phyloP scores from a whole-genome alignment of 306 rosid genomes.

The Sicyos baderoa region DNA sequence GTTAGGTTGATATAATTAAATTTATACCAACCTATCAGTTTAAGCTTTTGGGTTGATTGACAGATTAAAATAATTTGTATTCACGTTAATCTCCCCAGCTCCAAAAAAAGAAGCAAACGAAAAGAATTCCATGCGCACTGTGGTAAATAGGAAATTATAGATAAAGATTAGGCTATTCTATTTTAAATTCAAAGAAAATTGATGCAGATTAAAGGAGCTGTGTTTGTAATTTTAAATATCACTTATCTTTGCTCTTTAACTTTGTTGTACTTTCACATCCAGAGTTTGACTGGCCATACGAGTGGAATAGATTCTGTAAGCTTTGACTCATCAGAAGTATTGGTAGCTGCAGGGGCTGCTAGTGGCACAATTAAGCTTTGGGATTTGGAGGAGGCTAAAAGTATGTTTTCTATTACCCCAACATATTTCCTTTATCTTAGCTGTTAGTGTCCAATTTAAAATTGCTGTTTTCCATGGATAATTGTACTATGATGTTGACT shows the following conservation, averaged over 20 bases:
- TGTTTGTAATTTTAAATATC: not conserved
- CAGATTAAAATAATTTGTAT: too few species aligned
- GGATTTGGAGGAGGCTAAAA: slow-evolving; percentile 98
- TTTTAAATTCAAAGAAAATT: too few species aligned
- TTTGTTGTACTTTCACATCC: slow-evolving; percentile 32
- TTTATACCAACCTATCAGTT: too few species aligned
- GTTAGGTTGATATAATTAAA: too few species aligned
- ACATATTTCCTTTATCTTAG: not conserved
- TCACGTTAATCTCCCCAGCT: not conserved
- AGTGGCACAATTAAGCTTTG: slow-evolving; percentile 97
- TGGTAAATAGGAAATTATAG: not conserved
- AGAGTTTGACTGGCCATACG: slow-evolving; percentile 96
- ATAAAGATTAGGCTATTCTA: too few species aligned
- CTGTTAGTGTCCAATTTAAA: not conserved
- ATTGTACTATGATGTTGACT: slow-evolving; percentile 6
- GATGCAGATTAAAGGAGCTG: not conserved
- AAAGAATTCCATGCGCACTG: not conserved
- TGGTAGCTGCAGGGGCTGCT: slow-evolving; percentile 99
- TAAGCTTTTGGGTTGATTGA: too few species aligned
- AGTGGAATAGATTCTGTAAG: slow-evolving; percentile 96
- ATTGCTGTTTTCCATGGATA: not conserved
- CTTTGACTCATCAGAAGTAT: slow-evolving; percentile 92
- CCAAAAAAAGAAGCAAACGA: not conserved
- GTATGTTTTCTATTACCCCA: slow-evolving; percentile 42
- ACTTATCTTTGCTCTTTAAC: slow-evolving; percentile 20